Evolutionary conservation across 1,284 basidiomycete genomes (phyloP).

Genomic region (Ceratobasidium sp.): DNA sequence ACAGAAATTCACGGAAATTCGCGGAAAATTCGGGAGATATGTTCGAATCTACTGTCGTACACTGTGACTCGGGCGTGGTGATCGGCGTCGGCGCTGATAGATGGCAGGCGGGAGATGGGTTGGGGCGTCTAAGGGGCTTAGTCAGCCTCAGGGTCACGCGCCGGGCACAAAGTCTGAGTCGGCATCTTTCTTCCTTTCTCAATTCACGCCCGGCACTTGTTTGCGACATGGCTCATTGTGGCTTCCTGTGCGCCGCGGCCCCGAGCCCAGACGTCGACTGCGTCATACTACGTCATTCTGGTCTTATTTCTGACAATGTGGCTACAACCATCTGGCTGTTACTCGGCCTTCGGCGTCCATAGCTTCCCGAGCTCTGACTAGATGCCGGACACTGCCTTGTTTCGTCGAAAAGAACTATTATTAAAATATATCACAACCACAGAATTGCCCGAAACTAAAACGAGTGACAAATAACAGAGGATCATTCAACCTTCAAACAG

Average conservation of each 20-base stretch:
- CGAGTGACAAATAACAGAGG: neutral
- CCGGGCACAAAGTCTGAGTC: slow-evolving; percentile 21
- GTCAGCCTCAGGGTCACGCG: slow-evolving; percentile 26
- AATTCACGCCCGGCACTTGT: slow-evolving; percentile 7
- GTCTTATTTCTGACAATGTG: neutral
- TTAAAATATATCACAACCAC: neutral
- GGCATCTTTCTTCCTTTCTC: slow-evolving; percentile 16
- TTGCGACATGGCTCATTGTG: slow-evolving; percentile 13
- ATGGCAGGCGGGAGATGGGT: neutral
- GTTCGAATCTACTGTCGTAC: neutral
- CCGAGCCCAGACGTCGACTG: neutral
- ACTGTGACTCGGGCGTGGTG: slow-evolving; percentile 15
- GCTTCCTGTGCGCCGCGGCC: neutral
- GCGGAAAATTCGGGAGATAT: slow-evolving; percentile 9
- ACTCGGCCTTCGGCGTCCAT: neutral
- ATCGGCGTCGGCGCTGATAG: neutral
- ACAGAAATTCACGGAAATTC: slow-evolving; percentile 34
- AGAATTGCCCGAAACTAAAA: neutral
- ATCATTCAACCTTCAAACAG: neutral
- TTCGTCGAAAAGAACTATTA: no score
- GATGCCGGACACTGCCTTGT: no score
- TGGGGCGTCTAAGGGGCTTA: neutral
- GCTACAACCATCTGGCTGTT: no score
- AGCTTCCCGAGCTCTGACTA: no score
- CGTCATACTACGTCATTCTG: slow-evolving; percentile 29